Percentiles rank a stretch among this genome's conserved stretches.
These are phyloP conservation scores for Calocybe indica DNA, from an alignment of 768 basidiomycete species.

Conservation along the genomic window DNA sequence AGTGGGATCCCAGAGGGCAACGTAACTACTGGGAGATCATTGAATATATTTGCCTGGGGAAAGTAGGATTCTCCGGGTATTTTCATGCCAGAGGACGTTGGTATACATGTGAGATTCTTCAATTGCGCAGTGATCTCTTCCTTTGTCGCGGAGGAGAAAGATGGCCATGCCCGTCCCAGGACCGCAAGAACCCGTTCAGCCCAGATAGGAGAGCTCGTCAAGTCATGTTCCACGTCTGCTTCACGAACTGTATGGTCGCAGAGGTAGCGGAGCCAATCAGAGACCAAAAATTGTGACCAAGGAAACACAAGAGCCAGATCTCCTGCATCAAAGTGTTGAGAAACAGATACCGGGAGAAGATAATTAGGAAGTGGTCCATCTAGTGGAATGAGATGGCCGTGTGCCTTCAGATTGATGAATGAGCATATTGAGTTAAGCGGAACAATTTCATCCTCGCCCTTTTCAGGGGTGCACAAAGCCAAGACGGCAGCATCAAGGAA, in stretches of 20 bases:
- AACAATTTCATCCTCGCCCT: slow-evolving; percentile 47
- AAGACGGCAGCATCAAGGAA: slow-evolving; percentile 73
- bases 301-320: slow-evolving; percentile 53
- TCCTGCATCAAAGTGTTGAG: slow-evolving; percentile 48
- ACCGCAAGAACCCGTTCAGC: slow-evolving; percentile 72
- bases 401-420: slow-evolving; percentile 61
- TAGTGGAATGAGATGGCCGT: slow-evolving; percentile 50
- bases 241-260: slow-evolving; percentile 38
- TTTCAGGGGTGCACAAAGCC: slow-evolving; percentile 25
- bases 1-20: slow-evolving; percentile 58
- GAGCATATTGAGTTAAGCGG: slow-evolving; percentile 65
- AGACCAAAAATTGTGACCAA: slow-evolving; percentile 73
- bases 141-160: slow-evolving; percentile 44
- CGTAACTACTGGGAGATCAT: slow-evolving; percentile 78
- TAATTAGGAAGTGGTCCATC: slow-evolving; percentile 74
- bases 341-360: slow-evolving; percentile 63
- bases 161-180: slow-evolving; percentile 69
- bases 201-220: slow-evolving; percentile 63
- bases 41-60: slow-evolving; percentile 78
- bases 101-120: slow-evolving; percentile 52
- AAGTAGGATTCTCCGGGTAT: slow-evolving; percentile 76
- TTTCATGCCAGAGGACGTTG: slow-evolving; percentile 71
- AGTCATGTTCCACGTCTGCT: slow-evolving; percentile 46
- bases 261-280: slow-evolving; percentile 73
- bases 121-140: slow-evolving; percentile 43